Evolutionary conservation across 2,329 filamentous ascomycete species (phyloP).

Genomic region (Penicillium sp.): DNA sequence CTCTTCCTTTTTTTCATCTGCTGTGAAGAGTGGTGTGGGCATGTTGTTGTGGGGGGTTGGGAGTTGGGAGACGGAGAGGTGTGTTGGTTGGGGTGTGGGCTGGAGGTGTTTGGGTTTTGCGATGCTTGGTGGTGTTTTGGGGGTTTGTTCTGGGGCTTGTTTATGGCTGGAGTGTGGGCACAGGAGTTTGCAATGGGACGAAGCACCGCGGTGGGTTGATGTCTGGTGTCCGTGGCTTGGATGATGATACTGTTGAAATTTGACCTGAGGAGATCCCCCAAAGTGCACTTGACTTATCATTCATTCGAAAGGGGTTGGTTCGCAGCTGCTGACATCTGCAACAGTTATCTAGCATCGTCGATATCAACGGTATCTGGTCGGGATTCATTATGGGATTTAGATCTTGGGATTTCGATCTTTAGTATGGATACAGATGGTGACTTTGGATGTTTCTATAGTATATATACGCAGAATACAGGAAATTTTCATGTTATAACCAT

Average conservation of each 20-base stretch:
- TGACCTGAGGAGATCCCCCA: constrained; percentile 43
- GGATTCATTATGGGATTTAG: not conserved
- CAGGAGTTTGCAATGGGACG: constrained; percentile 9
- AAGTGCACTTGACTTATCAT: not conserved
- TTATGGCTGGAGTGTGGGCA: constrained; percentile 5
- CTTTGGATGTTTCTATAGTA: not conserved
- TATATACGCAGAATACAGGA: not conserved
- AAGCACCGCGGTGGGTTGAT: constrained; percentile 30
- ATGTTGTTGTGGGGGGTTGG: not conserved
- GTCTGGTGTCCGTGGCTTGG: constrained; percentile 25
- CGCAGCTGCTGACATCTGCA: not conserved
- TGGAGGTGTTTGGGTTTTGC: constrained; percentile 5
- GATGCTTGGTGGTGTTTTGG: not conserved
- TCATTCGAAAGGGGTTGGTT: not conserved
- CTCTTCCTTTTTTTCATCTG: not conserved
- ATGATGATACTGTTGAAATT: constrained; percentile 44
- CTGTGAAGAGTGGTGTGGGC: constrained; percentile 1
- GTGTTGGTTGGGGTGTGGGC: constrained; percentile 6
- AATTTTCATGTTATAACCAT: not conserved
- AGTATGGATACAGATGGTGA: not conserved
- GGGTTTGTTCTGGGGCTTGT: not conserved
- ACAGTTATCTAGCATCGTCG: not conserved
- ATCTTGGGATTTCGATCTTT: not conserved
- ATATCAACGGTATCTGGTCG: no score
- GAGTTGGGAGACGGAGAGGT: constrained; percentile 5